Conservation (phyloP, 164 flowering plant genomes). For the Piper betle region DNA sequence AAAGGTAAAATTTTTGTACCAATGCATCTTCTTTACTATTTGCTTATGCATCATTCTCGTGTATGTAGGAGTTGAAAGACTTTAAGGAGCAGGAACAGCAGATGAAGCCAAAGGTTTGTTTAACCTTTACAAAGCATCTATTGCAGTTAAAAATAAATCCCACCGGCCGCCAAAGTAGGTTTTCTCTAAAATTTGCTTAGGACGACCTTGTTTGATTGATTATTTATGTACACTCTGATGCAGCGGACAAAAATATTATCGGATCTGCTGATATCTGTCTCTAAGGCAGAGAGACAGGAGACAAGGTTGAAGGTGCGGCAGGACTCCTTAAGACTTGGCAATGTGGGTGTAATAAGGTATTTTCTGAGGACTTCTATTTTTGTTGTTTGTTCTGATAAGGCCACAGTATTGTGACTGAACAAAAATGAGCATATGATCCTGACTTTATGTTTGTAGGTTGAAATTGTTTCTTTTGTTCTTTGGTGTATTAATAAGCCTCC, state of each 20-base stretch:
- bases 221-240: conserved; percentile 3
- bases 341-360: conserved; percentile 91
- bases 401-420: not conserved
- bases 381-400: not conserved
- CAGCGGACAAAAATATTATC: conserved; percentile 84
- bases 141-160: not conserved
- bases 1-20: conserved; percentile 31
- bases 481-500: too few relatives aligned
- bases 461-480: too few relatives aligned
- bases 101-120: conserved; percentile 80
- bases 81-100: conserved; percentile 68
- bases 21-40: not conserved
- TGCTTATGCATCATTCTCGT: conserved; percentile 1
- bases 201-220: not conserved
- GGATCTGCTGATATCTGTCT: conserved; percentile 83
- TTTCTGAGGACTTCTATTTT: not conserved
- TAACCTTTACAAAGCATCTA: not conserved
- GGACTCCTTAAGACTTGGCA: conserved; percentile 91
- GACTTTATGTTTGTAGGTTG: too few relatives aligned
- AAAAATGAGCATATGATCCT: not conserved
- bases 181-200: not conserved
- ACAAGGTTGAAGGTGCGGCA: conserved; percentile 89
- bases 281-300: conserved; percentile 95
- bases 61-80: conserved; percentile 72
- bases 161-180: too few relatives aligned